Percentiles rank a stretch among this genome's conserved stretches.
Conservation (phyloP, 345 rosid genomes). For the Firmiana major region DNA sequence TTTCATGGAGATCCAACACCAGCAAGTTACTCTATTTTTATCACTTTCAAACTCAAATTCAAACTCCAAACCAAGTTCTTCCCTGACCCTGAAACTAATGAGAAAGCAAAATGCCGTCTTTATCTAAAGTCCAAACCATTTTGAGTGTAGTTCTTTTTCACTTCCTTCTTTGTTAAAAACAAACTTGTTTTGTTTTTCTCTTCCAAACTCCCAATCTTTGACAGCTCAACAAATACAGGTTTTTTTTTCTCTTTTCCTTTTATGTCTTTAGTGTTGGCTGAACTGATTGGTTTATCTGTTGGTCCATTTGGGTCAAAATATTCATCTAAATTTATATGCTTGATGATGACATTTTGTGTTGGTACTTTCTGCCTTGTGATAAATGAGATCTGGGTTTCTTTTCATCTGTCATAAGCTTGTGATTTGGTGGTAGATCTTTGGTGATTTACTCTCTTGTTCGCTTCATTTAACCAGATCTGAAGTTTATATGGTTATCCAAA, state of each 20-base stretch:
- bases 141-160: slow-evolving; percentile 3
- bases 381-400: slow-evolving; percentile 34
- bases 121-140: slow-evolving; percentile 12
- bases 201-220: background rate
- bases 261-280: slow-evolving; percentile 14
- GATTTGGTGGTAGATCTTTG: slow-evolving; percentile 34
- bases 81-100: slow-evolving; percentile 6
- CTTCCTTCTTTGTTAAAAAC: slow-evolving; percentile 20
- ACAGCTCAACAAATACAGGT: slow-evolving; percentile 25
- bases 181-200: slow-evolving; percentile 4
- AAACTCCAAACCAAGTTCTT: background rate
- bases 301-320: slow-evolving; percentile 4
- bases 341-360: slow-evolving; percentile 4
- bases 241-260: slow-evolving; percentile 2
- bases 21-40: slow-evolving; percentile 12
- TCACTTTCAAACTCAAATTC: slow-evolving; percentile 8
- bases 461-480: slow-evolving; percentile 37
- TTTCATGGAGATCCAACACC: slow-evolving; percentile 39
- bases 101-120: slow-evolving; percentile 16
- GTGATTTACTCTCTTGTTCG: slow-evolving; percentile 13
- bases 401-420: slow-evolving; percentile 13
- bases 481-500: slow-evolving; percentile 5
- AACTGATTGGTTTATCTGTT: slow-evolving; percentile 11
- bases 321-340: slow-evolving; percentile 7
- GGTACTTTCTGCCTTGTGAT: background rate